Percentiles rank a stretch among this genome's conserved stretches.
phyloP scores from a whole-genome alignment of 129 eudicot genomes.

The Escallonia herrerae region DNA sequence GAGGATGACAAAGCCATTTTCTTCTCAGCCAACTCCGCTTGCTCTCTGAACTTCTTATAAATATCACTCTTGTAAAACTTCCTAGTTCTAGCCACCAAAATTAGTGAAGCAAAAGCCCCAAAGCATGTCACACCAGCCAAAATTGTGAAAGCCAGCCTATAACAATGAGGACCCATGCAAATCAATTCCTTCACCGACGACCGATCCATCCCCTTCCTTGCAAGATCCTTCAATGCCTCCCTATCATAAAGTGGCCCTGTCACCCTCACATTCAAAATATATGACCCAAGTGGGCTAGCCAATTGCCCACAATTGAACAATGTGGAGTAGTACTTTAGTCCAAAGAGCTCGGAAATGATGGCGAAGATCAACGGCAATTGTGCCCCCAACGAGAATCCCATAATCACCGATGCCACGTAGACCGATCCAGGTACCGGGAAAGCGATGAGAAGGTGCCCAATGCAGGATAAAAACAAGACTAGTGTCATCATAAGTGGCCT shows the following conservation, averaged over 20 bases:
- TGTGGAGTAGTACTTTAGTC: constrained; percentile 63
- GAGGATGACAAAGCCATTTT: background rate
- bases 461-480: constrained; percentile 42
- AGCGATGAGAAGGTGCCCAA: constrained; percentile 57
- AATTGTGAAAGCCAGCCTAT: constrained; percentile 43
- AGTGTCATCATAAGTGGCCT: constrained; percentile 71
- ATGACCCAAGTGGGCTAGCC: constrained; percentile 82
- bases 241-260: constrained; percentile 63
- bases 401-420: constrained; percentile 56
- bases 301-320: constrained; percentile 72
- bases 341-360: constrained; percentile 79
- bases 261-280: constrained; percentile 64
- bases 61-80: constrained; percentile 65
- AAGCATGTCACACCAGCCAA: constrained; percentile 50
- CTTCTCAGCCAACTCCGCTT: constrained; percentile 10
- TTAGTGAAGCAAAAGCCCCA: constrained; percentile 54
- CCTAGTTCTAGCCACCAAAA: constrained; percentile 68
- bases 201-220: constrained; percentile 40
- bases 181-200: constrained; percentile 49
- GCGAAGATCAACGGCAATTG: constrained; percentile 59
- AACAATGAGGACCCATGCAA: constrained; percentile 61
- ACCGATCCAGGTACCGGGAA: constrained; percentile 63
- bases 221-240: constrained; percentile 59
- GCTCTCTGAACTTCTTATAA: constrained; percentile 61
- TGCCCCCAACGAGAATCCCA: too few species aligned